Evolutionary conservation across 345 rosid species (phyloP).

Genomic region (Dipteronia dyeriana): DNA sequence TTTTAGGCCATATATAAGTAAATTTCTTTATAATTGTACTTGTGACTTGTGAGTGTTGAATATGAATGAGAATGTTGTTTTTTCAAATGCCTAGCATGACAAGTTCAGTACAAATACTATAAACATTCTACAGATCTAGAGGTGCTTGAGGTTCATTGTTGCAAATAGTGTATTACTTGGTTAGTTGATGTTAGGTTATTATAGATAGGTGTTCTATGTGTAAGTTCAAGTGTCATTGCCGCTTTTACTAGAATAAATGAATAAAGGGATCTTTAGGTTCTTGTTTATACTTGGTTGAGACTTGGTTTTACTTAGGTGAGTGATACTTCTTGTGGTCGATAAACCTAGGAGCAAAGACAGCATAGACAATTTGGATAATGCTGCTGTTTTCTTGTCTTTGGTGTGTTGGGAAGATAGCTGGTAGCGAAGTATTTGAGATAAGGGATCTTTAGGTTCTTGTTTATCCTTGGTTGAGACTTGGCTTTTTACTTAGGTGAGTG

Average conservation of each 20-base stretch:
- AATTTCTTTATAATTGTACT: neutral
- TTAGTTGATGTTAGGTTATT: slow-evolving; percentile 1
- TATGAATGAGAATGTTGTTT: neutral
- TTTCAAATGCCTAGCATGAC: neutral
- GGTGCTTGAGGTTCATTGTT: neutral
- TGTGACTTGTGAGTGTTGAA: neutral
- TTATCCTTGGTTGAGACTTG: neutral
- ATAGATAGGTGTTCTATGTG: neutral
- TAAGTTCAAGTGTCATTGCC: neutral
- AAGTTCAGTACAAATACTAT: too few relatives aligned
- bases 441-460: neutral
- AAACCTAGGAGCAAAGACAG: neutral
- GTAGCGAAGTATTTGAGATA: too few relatives aligned
- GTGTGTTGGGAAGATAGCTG: neutral
- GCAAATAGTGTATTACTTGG: neutral
- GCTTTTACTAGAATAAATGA: neutral
- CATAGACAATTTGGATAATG: neutral
- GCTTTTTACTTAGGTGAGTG: neutral
- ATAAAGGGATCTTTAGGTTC: neutral
- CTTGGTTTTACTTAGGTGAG: neutral
- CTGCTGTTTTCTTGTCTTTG: neutral
- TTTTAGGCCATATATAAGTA: neutral
- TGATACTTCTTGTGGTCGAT: neutral
- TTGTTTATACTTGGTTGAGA: neutral
- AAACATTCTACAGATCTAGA: neutral